Percentiles rank a stretch among this genome's conserved stretches.
Evolutionary conservation across 768 basidiomycete genomes (phyloP).

Genomic region (Termitomyces sp.): DNA sequence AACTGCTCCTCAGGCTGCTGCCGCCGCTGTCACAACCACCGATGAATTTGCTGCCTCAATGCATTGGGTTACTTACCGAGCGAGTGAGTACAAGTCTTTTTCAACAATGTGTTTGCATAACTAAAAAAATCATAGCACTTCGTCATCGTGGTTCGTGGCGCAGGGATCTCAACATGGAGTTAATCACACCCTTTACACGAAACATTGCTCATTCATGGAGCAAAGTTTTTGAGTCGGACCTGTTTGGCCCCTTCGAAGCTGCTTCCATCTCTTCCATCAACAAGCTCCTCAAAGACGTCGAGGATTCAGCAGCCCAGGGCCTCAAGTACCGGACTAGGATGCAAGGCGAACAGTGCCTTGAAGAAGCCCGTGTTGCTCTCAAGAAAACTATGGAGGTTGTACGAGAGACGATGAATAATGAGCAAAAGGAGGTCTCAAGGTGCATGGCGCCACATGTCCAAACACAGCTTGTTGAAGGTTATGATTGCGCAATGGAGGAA

Average conservation of each 20-base stretch:
- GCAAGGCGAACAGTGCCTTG: slow-evolving; percentile 48
- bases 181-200: slow-evolving; percentile 53
- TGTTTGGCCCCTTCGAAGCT: slow-evolving; percentile 46
- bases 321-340: slow-evolving; percentile 47
- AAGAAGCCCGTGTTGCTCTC: slow-evolving; percentile 48
- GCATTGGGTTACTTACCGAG: slow-evolving; percentile 61
- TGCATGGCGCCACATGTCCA: slow-evolving; percentile 56
- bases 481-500: slow-evolving; percentile 51
- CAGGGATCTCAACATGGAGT: slow-evolving; percentile 57
- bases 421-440: slow-evolving; percentile 60
- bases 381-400: slow-evolving; percentile 45
- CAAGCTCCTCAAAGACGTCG: slow-evolving; percentile 46
- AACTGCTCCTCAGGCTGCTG: slow-evolving; percentile 29
- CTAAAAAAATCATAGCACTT: slow-evolving; percentile 28
- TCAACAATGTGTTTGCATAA: not conserved
- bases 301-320: slow-evolving; percentile 44
- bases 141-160: slow-evolving; percentile 54
- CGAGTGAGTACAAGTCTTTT: slow-evolving; percentile 34
- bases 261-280: slow-evolving; percentile 33
- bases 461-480: slow-evolving; percentile 44
- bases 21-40: slow-evolving; percentile 39
- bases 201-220: slow-evolving; percentile 58
- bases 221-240: slow-evolving; percentile 55
- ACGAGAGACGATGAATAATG: slow-evolving; percentile 41
- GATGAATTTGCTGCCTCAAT: slow-evolving; percentile 50